These are phyloP conservation scores for Aspergillus sp. DNA, from an alignment of 2,329 filamentous ascomycete species.

Conservation along the genomic window DNA sequence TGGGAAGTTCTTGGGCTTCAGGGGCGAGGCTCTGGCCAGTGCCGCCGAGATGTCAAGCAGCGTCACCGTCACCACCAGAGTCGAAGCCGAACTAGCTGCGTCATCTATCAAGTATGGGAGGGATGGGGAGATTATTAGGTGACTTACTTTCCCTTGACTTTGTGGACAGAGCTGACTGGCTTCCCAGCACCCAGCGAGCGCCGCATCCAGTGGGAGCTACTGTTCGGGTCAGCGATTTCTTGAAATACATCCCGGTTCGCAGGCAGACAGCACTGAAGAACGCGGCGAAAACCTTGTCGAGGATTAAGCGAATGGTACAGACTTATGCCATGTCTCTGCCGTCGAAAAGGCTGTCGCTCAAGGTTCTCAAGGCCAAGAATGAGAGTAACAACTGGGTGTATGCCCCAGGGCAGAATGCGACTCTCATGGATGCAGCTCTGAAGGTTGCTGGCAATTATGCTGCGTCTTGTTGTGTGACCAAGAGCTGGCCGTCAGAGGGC, in stretches of 20 bases:
- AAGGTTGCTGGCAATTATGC: conserved; percentile 49
- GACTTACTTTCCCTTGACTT: conserved; percentile 5
- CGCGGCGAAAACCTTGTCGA: conserved; percentile 40
- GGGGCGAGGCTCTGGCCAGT: conserved; percentile 56
- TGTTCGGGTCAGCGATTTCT: conserved; percentile 47
- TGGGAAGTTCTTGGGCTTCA: conserved; percentile 51
- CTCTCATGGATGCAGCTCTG: conserved; percentile 44
- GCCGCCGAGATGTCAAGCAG: conserved; percentile 48
- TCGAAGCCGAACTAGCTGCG: conserved; percentile 48
- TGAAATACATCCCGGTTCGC: conserved; percentile 51
- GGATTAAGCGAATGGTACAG: conserved; percentile 46
- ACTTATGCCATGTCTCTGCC: conserved; percentile 52
- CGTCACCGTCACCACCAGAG: conserved; percentile 46
- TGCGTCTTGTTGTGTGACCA: conserved; percentile 40
- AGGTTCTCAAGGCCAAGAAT: conserved; percentile 50
- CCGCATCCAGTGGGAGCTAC: conserved; percentile 54
- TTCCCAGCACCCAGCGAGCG: conserved; percentile 28
- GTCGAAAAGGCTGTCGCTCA: conserved; percentile 46
- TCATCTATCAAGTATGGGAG: conserved; percentile 42
- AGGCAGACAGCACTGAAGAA: conserved; percentile 46
- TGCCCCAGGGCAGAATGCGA: conserved; percentile 41
- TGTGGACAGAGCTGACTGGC: conserved; percentile 1
- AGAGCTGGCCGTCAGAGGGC: conserved; percentile 19
- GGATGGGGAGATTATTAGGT: conserved; percentile 42
- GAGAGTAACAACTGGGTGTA: conserved; percentile 54